phyloP scores from a whole-genome alignment of 2,329 filamentous ascomycete genomes.

The Beauveria australis region DNA sequence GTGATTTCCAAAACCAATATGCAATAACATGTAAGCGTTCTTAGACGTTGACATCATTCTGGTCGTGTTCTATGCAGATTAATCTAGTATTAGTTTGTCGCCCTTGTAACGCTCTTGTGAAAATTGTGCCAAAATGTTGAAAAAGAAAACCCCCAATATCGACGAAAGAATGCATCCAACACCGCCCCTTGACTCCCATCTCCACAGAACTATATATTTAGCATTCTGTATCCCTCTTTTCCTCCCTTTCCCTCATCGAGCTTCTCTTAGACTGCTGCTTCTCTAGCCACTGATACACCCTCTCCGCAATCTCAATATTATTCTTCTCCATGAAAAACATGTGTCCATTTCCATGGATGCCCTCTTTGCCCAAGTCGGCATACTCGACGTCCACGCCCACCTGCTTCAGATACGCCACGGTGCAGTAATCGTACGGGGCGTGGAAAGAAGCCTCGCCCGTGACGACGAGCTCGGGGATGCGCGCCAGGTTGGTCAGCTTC shows the following conservation, averaged over 20 bases:
- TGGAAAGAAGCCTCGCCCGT: slow-evolving; percentile 43
- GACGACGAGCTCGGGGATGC: slow-evolving; percentile 37
- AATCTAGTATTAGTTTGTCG: no score
- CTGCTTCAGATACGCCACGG: slow-evolving; percentile 39
- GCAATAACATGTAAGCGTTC: no score
- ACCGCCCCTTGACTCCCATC: no score
- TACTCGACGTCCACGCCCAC: slow-evolving; percentile 35
- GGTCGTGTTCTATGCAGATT: no score
- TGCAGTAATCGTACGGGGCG: slow-evolving; percentile 44
- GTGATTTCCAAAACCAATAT: no score
- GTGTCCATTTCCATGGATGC: slow-evolving; percentile 43
- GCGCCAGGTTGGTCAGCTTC: slow-evolving; percentile 34
- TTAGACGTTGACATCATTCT: no score
- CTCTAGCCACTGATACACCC: slow-evolving; percentile 14
- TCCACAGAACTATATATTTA: no score
- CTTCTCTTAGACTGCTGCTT: background rate
- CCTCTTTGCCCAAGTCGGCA: slow-evolving; percentile 34
- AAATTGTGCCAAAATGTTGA: no score
- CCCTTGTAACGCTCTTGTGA: no score
- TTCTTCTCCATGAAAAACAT: slow-evolving; percentile 41
- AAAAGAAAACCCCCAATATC: no score
- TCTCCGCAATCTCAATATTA: slow-evolving; percentile 17
- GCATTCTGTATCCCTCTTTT: background rate
- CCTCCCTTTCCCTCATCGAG: background rate
- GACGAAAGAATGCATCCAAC: no score